phyloP scores from a whole-genome alignment of 352 stramenopile genomes.

The Thraustochytrium striatum region DNA sequence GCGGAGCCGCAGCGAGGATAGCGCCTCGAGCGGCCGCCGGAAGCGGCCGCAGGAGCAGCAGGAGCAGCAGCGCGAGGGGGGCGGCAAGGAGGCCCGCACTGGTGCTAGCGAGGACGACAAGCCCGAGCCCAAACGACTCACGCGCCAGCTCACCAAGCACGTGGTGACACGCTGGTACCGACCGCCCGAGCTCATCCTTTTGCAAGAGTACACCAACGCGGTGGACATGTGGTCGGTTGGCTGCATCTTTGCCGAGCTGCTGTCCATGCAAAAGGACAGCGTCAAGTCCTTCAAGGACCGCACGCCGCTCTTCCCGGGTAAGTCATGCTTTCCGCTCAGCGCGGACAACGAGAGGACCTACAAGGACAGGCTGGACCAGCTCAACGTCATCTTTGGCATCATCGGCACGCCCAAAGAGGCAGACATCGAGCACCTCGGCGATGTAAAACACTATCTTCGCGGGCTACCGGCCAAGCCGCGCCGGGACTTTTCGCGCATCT shows the following conservation, averaged over 20 bases:
- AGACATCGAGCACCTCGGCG: constrained; percentile 61
- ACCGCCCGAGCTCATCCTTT: constrained; percentile 88
- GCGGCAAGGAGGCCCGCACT: neutral
- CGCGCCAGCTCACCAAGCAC: constrained; percentile 86
- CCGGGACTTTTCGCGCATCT: constrained; percentile 60
- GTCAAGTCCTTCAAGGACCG: constrained; percentile 44
- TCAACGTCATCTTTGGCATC: constrained; percentile 92
- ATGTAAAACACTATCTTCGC: constrained; percentile 51
- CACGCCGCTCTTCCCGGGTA: constrained; percentile 60
- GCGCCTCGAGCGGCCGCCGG: neutral
- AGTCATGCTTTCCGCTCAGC: constrained; percentile 61
- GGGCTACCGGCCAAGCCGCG: constrained; percentile 41
- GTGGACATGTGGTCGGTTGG: constrained; percentile 66
- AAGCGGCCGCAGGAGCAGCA: neutral
- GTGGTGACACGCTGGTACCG: constrained; percentile 91
- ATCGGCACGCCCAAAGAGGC: constrained; percentile 84
- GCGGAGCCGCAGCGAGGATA: neutral
- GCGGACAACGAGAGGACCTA: constrained; percentile 53
- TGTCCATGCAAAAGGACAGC: constrained; percentile 52
- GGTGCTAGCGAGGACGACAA: constrained; percentile 8
- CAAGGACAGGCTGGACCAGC: constrained; percentile 65
- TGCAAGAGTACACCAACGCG: constrained; percentile 61
- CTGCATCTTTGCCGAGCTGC: constrained; percentile 58
- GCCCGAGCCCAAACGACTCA: constrained; percentile 37
- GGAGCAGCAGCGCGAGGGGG: neutral